Evolutionary conservation across 345 rosid species (phyloP), one percentile per base, ranked within the genome.

Genomic region (Eutrema japonicum): DNA sequence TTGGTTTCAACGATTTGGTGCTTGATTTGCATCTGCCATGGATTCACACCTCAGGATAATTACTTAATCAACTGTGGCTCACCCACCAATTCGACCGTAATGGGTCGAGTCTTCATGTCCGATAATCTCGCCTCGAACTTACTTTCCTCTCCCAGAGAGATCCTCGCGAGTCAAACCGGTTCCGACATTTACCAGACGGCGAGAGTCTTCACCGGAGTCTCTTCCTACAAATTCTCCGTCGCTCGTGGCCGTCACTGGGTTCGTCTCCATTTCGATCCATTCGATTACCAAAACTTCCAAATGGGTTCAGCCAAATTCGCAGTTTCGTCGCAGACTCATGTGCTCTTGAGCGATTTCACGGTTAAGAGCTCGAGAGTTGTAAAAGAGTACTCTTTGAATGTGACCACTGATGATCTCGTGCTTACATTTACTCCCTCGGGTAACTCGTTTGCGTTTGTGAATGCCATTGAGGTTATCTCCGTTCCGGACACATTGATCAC

Each of bases 61-160:
- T 92, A 88, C 74, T 81, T 90, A 58, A 80, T 95, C 71, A 85
- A 95, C 71, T 92, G 93, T 81, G 99, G 96, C 82, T 95, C 97
- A 12, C 72, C 59, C 49, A 66, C 71, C 62, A 84, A 92, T 75
- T 82, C 86, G 26, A 81, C 82, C 0, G 76, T 90, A 2, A 82
- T 73, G 33, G 66, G 32, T 65, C 87, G 96, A 49, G 83, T 88
- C 74, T 92, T 92, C 73, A 72, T 83, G 66, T 83, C 93, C 38
- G 99, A 95, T 79, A 83, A 68, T 41, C 82, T 83, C 16, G 82
- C 86, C 75, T 83, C 92, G 4, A 83, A 82, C 38, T 71, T 80
- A 14, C 87, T 95, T 45, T 82, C 93, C 2, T 76, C 90, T 45
- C 82, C 89, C 0, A 64, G 8, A 55, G 78, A 70, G 52, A 62